phyloP scores from a whole-genome alignment of 2,329 filamentous ascomycete genomes.

The Elsinoe ampelina region DNA sequence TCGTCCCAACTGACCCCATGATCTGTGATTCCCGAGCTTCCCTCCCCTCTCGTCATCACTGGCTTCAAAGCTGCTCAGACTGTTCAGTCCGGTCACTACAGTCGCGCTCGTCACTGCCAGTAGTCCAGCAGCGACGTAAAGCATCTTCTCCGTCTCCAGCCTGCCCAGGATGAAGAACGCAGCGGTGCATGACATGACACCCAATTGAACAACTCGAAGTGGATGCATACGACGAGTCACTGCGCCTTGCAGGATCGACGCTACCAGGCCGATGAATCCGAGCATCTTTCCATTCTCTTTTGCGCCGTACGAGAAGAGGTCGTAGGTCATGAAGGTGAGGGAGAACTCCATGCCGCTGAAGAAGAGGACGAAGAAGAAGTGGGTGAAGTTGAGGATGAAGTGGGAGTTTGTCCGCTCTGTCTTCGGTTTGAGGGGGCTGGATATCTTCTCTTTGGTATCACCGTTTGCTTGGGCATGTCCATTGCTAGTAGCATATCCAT shows the following conservation, averaged over 20 bases:
- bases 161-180: constrained; percentile 73
- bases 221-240: constrained; percentile 79
- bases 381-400: constrained; percentile 68
- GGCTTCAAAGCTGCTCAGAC: constrained; percentile 84
- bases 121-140: constrained; percentile 76
- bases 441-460: constrained; percentile 17
- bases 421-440: constrained; percentile 24
- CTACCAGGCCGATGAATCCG: constrained; percentile 83
- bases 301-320: constrained; percentile 75
- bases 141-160: constrained; percentile 55
- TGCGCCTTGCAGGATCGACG: constrained; percentile 87
- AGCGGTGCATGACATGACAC: constrained; percentile 64
- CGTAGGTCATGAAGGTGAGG: constrained; percentile 93
- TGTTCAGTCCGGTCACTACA: constrained; percentile 88
- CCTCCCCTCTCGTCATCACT: constrained; percentile 68
- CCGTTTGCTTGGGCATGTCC: constrained; percentile 15
- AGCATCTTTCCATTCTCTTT: constrained; percentile 75
- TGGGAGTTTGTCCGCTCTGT: constrained; percentile 67
- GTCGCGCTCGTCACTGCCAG: constrained; percentile 87
- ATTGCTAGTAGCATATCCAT: constrained; percentile 18
- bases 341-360: constrained; percentile 99
- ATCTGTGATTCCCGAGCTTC: constrained; percentile 74
- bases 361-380: constrained; percentile 87
- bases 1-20: constrained; percentile 75
- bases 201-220: constrained; percentile 67